Percentiles rank a stretch among this genome's conserved stretches.
Conservation (phyloP, 2,329 filamentous ascomycete species). For the Sporothrix pallida region DNA sequence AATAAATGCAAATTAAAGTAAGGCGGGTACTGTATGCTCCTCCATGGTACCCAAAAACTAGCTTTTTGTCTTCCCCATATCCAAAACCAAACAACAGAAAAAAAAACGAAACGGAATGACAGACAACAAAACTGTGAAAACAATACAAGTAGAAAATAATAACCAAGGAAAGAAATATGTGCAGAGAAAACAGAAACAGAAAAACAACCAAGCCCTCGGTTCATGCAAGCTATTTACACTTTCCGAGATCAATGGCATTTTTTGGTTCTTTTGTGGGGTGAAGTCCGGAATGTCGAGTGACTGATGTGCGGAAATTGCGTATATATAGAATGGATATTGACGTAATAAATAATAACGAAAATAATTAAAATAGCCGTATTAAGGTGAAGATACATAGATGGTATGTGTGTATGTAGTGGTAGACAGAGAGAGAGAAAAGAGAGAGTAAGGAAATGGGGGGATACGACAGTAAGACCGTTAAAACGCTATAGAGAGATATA, state of each 20-base stretch:
- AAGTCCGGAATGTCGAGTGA: background rate
- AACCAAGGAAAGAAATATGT: background rate
- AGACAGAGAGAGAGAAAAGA: background rate
- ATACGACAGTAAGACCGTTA: constrained; percentile 16
- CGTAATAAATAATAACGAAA: background rate
- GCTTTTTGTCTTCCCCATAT: constrained; percentile 17
- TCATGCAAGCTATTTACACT: background rate
- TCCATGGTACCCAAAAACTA: constrained; percentile 3
- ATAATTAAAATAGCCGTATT: constrained; percentile 1
- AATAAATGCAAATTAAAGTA: constrained; percentile 10
- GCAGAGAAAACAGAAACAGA: constrained; percentile 11
- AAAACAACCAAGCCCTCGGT: background rate
- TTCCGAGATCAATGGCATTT: background rate
- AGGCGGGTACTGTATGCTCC: background rate
- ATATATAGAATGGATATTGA: constrained; percentile 9
- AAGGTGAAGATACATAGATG: background rate
- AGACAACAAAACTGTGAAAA: background rate
- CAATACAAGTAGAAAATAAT: background rate
- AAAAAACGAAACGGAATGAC: background rate
- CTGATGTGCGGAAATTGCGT: background rate
- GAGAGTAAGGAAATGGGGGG: background rate
- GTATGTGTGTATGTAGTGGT: background rate
- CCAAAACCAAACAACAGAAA: background rate
- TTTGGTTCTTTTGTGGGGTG: background rate
- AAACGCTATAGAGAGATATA: constrained; percentile 12